These are phyloP conservation scores for Yarrowia yakushimensis DNA, from an alignment of 805 yeast genomes.

Conservation along the genomic window DNA sequence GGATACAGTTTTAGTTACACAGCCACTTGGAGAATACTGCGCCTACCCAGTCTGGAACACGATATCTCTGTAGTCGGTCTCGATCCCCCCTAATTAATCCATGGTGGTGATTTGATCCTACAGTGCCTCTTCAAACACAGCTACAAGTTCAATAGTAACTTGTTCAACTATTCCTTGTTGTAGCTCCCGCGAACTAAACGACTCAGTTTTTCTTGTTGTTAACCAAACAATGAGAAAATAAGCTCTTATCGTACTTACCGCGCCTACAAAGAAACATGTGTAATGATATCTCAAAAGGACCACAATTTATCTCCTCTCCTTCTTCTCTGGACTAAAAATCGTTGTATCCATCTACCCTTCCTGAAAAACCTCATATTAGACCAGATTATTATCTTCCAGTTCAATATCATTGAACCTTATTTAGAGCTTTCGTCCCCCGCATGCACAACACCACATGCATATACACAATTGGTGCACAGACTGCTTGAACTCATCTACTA, in stretches of 20 bases:
- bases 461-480: conserved; percentile 4
- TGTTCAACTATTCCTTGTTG: no score
- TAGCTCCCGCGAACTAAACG: no score
- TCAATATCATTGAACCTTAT: background rate
- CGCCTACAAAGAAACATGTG: background rate
- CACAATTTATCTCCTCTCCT: background rate
- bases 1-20: no score
- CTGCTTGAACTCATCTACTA: background rate
- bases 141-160: no score
- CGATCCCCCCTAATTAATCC: no score
- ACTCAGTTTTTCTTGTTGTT: no score
- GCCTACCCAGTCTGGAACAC: no score
- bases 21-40: no score
- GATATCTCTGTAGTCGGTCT: no score
- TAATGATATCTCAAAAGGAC: background rate
- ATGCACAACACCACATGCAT: background rate
- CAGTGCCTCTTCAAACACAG: no score
- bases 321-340: background rate
- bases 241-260: background rate
- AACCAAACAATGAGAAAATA: background rate
- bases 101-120: no score
- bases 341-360: background rate
- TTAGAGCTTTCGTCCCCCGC: background rate
- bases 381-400: background rate
- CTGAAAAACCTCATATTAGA: background rate